A percentile compares a stretch with the other conserved stretches of the same genome.
These are phyloP conservation scores for Lathyrus sativus DNA, from an alignment of 306 rosid genomes.

Conservation along the genomic window DNA sequence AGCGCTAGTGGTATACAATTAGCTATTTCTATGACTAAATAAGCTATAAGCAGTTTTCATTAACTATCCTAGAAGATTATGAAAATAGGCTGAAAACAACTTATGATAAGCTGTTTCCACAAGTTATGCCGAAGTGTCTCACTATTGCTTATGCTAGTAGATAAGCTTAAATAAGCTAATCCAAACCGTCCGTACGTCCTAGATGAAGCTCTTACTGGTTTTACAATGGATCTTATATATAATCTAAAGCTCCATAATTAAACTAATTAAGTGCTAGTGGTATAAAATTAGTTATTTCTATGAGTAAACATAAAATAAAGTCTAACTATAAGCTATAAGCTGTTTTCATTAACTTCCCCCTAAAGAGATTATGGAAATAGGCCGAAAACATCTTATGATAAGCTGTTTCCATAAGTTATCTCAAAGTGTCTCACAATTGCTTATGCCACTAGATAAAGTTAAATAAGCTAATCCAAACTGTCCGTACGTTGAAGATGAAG, in stretches of 20 bases:
- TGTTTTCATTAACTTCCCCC: neutral
- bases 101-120: neutral
- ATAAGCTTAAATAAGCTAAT: neutral
- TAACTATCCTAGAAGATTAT: neutral
- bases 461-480: neutral
- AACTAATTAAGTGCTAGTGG: neutral
- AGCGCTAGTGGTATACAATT: neutral
- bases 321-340: neutral
- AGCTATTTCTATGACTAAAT: neutral
- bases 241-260: slow-evolving; percentile 4
- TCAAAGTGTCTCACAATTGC: neutral
- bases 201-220: slow-evolving; percentile 1
- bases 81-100: neutral
- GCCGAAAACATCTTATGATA: neutral
- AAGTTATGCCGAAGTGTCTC: neutral
- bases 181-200: neutral
- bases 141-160: neutral
- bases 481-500: neutral
- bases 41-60: neutral
- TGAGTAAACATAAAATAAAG: too few species aligned
- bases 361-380: neutral
- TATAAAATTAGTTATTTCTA: neutral
- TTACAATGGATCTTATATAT: slow-evolving; percentile 11
- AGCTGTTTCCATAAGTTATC: neutral
- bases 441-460: neutral